These are phyloP conservation scores for apple (Malus domestica) DNA, from an alignment of 306 rosid species.

Conservation along the genomic window DNA sequence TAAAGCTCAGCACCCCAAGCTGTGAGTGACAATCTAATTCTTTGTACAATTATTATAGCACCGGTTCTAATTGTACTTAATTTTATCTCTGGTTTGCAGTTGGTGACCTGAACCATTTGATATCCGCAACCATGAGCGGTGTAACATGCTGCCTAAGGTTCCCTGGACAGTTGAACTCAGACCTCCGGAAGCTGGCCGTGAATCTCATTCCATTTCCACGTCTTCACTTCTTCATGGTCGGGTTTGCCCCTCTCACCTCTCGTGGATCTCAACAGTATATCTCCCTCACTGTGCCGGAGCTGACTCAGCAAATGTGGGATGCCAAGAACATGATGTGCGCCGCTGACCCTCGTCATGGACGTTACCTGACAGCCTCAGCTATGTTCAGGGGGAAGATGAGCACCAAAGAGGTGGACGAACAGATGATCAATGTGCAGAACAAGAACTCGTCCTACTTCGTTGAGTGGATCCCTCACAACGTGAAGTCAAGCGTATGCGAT, in stretches of 20 bases:
- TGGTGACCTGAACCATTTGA: conserved; percentile 90
- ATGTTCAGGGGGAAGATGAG: conserved; percentile 97
- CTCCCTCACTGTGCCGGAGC: conserved; percentile 87
- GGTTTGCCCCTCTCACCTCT: conserved; percentile 88
- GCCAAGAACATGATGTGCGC: conserved; percentile 97
- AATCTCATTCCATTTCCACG: conserved; percentile 91
- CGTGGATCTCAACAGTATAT: conserved; percentile 92
- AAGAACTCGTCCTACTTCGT: conserved; percentile 88
- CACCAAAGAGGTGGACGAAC: conserved; percentile 94
- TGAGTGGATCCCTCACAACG: conserved; percentile 95
- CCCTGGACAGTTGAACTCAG: conserved; percentile 90
- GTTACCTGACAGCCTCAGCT: conserved; percentile 88
- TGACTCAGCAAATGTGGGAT: conserved; percentile 97
- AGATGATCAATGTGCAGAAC: conserved; percentile 91
- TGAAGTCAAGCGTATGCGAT: conserved; percentile 89
- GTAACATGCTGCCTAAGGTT: conserved; percentile 90
- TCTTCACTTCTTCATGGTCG: conserved; percentile 95
- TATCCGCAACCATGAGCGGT: conserved; percentile 94
- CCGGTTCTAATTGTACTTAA: background rate
- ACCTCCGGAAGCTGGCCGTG: conserved; percentile 82
- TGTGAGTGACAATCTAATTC: conserved; percentile 35
- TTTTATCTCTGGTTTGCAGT: conserved; percentile 33
- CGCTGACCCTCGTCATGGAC: conserved; percentile 91
- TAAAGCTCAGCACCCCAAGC: conserved; percentile 96
- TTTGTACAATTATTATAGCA: background rate